These are phyloP conservation scores for Quercus wislizeni DNA, from an alignment of 306 rosid species.

Conservation along the genomic window DNA sequence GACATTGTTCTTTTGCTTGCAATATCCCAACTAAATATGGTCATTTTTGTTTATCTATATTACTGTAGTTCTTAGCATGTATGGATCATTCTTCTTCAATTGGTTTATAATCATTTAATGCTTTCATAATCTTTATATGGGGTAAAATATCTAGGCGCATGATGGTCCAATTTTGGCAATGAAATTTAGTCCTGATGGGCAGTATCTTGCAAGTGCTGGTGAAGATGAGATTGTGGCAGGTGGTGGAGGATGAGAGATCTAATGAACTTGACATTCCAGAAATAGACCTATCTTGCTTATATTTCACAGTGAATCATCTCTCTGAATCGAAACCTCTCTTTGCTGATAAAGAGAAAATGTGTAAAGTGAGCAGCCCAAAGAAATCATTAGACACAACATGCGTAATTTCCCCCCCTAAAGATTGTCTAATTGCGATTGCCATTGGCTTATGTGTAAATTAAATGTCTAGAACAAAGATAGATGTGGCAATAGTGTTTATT, in stretches of 20 bases:
- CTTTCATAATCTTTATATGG: conserved; percentile 45
- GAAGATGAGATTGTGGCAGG: conserved; percentile 86
- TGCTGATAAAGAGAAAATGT: conserved; percentile 63
- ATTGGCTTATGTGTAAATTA: no score
- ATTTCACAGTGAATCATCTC: conserved; percentile 71
- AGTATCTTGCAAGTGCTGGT: conserved; percentile 87
- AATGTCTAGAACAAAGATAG: no score
- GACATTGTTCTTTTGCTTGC: no score
- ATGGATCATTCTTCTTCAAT: no score
- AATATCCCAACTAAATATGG: no score
- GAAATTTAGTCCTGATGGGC: conserved; percentile 97
- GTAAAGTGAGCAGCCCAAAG: conserved; percentile 43
- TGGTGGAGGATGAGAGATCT: conserved; percentile 77
- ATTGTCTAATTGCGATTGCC: no score
- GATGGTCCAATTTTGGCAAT: conserved; percentile 78
- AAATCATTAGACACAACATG: conserved; percentile 84
- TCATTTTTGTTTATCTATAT: no score
- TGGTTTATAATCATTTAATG: no score
- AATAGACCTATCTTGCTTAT: conserved; percentile 75
- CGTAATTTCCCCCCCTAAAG: conserved; percentile 67
- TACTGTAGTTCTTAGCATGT: no score
- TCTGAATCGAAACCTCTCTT: conserved; percentile 71
- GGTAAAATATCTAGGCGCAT: conserved; percentile 89
- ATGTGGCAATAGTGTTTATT: no score
- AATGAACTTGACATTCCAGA: conserved; percentile 71